Conservation (phyloP, 129 eudicot species). For the Deinandra increscens region DNA sequence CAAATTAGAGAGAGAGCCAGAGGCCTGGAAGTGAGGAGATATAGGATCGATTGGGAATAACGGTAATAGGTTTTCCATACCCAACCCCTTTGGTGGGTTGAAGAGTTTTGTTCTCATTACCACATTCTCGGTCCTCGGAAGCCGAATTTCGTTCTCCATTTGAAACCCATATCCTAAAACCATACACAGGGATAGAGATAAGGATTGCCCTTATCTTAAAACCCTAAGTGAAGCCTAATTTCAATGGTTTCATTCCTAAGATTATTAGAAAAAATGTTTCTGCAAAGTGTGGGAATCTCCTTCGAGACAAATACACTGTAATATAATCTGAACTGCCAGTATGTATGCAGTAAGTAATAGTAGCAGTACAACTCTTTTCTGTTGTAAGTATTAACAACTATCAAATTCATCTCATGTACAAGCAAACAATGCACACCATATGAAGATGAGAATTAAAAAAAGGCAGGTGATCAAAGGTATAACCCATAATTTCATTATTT, state of each 20-base stretch:
- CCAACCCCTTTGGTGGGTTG: too few species aligned
- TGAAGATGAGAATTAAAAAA: background rate
- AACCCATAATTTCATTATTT: background rate
- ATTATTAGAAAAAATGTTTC: slow-evolving; percentile 22
- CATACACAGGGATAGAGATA: too few species aligned
- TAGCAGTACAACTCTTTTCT: slow-evolving; percentile 14
- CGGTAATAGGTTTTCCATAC: too few species aligned
- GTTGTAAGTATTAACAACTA: slow-evolving; percentile 8
- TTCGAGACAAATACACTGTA: slow-evolving; percentile 30
- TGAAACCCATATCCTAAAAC: background rate
- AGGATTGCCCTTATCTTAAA: too few species aligned
- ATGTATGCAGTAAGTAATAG: background rate
- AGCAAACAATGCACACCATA: slow-evolving; percentile 16
- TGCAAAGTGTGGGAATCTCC: slow-evolving; percentile 34
- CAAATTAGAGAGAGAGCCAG: background rate
- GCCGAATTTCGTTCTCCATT: background rate
- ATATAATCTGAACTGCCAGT: slow-evolving; percentile 1
- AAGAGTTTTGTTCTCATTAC: too few species aligned
- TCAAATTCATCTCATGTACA: slow-evolving; percentile 22
- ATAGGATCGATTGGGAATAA: background rate
- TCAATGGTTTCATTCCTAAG: slow-evolving; percentile 11
- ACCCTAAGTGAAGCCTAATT: background rate
- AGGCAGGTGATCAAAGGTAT: background rate
- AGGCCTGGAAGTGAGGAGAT: too few species aligned
- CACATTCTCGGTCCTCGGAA: too few species aligned